Evolutionary conservation across 1,284 basidiomycete species (phyloP).

Genomic region (Cutaneotrichosporon dermatis): DNA sequence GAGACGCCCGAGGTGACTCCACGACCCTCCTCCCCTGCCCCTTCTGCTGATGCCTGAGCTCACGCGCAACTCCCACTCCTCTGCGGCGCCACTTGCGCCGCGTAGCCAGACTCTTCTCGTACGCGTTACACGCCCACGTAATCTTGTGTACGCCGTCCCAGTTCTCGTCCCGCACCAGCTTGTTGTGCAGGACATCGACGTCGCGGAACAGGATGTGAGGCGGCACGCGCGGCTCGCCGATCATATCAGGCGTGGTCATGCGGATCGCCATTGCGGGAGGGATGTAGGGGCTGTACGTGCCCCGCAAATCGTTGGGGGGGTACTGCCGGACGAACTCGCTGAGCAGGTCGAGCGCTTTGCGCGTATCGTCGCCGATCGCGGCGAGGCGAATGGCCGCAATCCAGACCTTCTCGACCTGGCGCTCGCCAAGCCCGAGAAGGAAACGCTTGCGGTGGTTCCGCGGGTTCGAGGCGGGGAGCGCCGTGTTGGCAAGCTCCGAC

Average conservation of each 20-base stretch:
- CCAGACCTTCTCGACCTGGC: constrained; percentile 43
- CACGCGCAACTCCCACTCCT: constrained; percentile 23
- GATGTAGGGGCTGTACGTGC: constrained; percentile 25
- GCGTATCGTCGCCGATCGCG: constrained; percentile 25
- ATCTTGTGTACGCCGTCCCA: constrained; percentile 28
- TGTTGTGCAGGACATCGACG: constrained; percentile 41
- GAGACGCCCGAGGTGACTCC: too few relatives aligned
- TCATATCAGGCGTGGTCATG: constrained; percentile 27
- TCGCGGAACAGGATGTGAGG: constrained; percentile 46
- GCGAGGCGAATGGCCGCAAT: constrained; percentile 33
- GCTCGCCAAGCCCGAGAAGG: constrained; percentile 34
- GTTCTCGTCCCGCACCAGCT: constrained; percentile 36
- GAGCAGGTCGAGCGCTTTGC: constrained; percentile 16
- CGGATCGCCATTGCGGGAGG: constrained; percentile 29
- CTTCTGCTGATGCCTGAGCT: neutral
- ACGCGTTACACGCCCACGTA: constrained; percentile 32
- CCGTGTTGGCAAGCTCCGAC: neutral
- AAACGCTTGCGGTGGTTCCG: constrained; percentile 13
- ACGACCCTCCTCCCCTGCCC: neutral
- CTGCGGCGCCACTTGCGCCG: constrained; percentile 31
- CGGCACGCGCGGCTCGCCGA: constrained; percentile 43
- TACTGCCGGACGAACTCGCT: constrained; percentile 33
- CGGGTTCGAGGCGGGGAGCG: neutral
- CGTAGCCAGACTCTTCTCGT: constrained; percentile 31
- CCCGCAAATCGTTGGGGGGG: constrained; percentile 32